Percentiles rank a stretch among this genome's conserved stretches.
Evolutionary conservation across 768 basidiomycete species (phyloP).

Genomic region (Holtermanniella nyarrowii): DNA sequence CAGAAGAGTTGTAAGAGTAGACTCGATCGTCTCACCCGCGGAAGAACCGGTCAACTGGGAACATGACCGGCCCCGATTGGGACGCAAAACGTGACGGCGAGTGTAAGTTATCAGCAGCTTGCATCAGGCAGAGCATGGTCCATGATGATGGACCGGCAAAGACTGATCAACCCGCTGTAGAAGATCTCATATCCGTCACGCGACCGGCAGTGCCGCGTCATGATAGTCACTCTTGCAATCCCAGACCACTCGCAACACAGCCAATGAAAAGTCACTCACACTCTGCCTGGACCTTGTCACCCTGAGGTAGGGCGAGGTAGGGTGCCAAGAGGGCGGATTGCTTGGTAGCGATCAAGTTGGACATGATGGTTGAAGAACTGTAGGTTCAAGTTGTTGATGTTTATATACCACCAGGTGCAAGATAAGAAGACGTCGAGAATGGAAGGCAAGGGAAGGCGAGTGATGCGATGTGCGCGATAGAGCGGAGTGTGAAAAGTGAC

Average conservation of each 20-base stretch:
- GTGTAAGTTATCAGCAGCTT: background rate
- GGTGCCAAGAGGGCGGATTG: conserved; percentile 68
- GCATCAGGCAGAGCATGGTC: background rate
- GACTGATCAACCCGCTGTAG: too few species aligned
- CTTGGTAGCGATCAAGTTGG: conserved; percentile 38
- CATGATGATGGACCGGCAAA: too few species aligned
- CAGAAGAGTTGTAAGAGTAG: too few species aligned
- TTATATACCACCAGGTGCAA: too few species aligned
- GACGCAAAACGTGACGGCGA: background rate
- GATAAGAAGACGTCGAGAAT: too few species aligned
- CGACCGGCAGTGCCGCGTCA: background rate
- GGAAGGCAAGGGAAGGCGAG: too few species aligned
- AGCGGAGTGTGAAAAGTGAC: too few species aligned
- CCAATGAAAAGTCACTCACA: conserved; percentile 21
- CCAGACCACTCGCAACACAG: background rate
- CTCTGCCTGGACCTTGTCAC: conserved; percentile 87
- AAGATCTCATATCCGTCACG: background rate
- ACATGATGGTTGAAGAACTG: conserved; percentile 26
- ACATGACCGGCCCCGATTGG: too few species aligned
- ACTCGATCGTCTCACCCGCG: too few species aligned
- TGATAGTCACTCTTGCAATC: background rate
- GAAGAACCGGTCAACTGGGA: too few species aligned
- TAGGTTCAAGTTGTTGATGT: too few species aligned
- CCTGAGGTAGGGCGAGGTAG: conserved; percentile 80
- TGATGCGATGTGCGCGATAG: too few species aligned